Evolutionary conservation across 805 yeast genomes (phyloP).

Genomic region (Lipomyces starkeyi): DNA sequence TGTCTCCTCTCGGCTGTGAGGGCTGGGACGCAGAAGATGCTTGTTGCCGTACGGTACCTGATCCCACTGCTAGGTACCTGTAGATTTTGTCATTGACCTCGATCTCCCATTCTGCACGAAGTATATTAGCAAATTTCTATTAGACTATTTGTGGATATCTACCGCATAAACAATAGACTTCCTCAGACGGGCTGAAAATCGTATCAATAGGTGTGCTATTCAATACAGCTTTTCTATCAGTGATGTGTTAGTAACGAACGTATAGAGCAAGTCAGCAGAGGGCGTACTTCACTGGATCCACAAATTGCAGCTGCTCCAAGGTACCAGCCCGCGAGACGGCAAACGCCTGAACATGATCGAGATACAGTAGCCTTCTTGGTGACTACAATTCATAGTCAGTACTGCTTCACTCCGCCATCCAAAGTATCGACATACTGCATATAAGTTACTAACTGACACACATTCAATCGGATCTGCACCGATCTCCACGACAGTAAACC

Average conservation of each 20-base stretch:
- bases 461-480: slow-evolving; percentile 21
- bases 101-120: slow-evolving; percentile 23
- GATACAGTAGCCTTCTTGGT: slow-evolving; percentile 19
- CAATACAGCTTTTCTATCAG: slow-evolving; percentile 9
- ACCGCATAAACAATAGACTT: slow-evolving; percentile 21
- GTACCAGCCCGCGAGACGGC: slow-evolving; percentile 13
- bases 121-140: neutral
- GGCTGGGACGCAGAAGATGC: neutral
- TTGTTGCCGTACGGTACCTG: neutral
- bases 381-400: slow-evolving; percentile 8
- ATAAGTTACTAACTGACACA: neutral
- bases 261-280: neutral
- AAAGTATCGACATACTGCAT: slow-evolving; percentile 5
- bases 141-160: neutral
- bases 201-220: slow-evolving; percentile 10
- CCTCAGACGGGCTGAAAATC: slow-evolving; percentile 10
- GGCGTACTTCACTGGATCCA: slow-evolving; percentile 18
- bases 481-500: slow-evolving; percentile 18
- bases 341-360: slow-evolving; percentile 19
- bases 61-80: slow-evolving; percentile 22
- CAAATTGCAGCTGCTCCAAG: slow-evolving; percentile 12
- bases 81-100: slow-evolving; percentile 1
- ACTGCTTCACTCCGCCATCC: neutral
- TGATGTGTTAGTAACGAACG: neutral
- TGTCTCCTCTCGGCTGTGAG: slow-evolving; percentile 3